Evolutionary conservation across 805 yeast genomes (phyloP).

Genomic region (Komagataella phaffii): DNA sequence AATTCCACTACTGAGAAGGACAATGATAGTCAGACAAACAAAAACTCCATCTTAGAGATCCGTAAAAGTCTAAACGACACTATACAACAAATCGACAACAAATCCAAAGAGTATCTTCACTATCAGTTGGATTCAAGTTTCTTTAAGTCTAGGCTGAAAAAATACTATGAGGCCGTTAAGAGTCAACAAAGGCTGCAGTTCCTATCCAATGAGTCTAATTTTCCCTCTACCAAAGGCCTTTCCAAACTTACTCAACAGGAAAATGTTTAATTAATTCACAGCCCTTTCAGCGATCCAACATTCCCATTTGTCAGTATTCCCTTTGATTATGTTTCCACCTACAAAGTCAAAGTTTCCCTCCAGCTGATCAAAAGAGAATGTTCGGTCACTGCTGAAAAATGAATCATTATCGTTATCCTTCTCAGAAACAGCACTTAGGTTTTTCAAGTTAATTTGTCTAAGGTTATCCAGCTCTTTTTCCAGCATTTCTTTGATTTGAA

Average conservation of each 20-base stretch:
- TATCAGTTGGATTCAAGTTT: conserved; percentile 26
- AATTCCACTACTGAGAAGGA: conserved; percentile 5
- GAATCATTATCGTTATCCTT: conserved; percentile 14
- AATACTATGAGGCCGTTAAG: conserved; percentile 19
- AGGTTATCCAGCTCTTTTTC: conserved; percentile 51
- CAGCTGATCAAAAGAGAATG: conserved; percentile 51
- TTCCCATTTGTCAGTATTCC: conserved; percentile 45
- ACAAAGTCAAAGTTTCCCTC: conserved; percentile 63
- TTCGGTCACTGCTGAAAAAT: conserved; percentile 13
- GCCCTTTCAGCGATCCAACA: conserved; percentile 72
- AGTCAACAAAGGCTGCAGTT: conserved; percentile 16
- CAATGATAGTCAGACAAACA: conserved; percentile 3
- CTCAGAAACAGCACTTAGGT: conserved; percentile 30
- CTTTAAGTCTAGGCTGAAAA: conserved; percentile 25
- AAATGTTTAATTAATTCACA: conserved; percentile 26
- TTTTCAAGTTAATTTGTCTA: conserved; percentile 31
- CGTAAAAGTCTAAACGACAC: not conserved
- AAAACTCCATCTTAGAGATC: conserved; percentile 1
- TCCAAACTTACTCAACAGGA: conserved; percentile 4
- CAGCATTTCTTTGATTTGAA: conserved; percentile 42
- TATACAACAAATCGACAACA: conserved; percentile 3
- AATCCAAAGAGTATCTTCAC: conserved; percentile 20
- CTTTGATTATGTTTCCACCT: conserved; percentile 59
- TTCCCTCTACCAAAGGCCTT: conserved; percentile 15
- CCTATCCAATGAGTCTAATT: conserved; percentile 14